Conservation (phyloP, 73 alveolate species). For the Stentor roeselii region DNA sequence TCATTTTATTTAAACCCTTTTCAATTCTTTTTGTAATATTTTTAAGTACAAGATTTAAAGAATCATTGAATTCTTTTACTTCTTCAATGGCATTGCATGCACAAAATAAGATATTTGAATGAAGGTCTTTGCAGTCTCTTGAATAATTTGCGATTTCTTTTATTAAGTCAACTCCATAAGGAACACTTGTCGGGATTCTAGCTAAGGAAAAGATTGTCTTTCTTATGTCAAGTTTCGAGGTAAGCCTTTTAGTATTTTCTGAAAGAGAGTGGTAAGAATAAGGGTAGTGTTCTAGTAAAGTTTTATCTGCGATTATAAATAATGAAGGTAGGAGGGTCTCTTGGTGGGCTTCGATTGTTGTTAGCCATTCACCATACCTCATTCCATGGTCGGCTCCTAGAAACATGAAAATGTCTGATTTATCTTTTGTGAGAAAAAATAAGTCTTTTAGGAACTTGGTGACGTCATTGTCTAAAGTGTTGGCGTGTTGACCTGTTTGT, state of each 20-base stretch:
- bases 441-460: neutral
- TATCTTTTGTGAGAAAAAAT: neutral
- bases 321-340: neutral
- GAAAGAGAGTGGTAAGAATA: neutral
- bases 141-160: neutral
- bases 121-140: neutral
- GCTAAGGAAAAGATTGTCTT: neutral
- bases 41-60: neutral
- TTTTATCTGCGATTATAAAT: neutral
- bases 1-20: neutral
- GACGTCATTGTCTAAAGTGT: neutral
- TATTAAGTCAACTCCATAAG: neutral
- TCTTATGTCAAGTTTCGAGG: constrained; percentile 13
- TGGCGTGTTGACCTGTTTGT: constrained; percentile 10
- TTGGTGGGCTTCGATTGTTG: neutral
- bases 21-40: neutral
- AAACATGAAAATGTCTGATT: neutral
- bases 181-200: neutral
- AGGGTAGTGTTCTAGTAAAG: neutral
- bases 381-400: constrained; percentile 19
- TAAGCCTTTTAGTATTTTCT: neutral
- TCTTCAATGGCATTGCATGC: constrained; percentile 4
- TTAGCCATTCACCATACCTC: constrained; percentile 1
- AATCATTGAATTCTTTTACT: neutral
- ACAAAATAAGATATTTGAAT: neutral